phyloP scores from a whole-genome alignment of 1,139 yeast genomes.

The Casaregolazyma lundiana region DNA sequence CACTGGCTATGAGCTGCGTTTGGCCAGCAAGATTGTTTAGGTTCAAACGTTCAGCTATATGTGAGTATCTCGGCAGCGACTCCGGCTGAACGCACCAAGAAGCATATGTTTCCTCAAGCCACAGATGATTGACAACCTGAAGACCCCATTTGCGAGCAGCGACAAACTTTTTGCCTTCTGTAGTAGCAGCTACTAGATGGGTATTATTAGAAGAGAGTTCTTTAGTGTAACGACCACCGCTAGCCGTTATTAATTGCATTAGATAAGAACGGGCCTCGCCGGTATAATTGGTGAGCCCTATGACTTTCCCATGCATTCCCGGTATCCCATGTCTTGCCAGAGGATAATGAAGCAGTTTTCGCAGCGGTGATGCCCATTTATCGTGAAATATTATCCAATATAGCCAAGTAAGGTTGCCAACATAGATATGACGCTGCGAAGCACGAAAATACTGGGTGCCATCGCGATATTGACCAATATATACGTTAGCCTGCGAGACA shows the following conservation, averaged over 20 bases:
- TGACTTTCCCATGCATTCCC: slow-evolving; percentile 47
- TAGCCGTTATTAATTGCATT: slow-evolving; percentile 53
- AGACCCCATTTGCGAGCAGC: slow-evolving; percentile 66
- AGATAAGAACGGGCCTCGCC: slow-evolving; percentile 80
- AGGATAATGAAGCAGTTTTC: slow-evolving; percentile 67
- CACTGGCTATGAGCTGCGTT: slow-evolving; percentile 42
- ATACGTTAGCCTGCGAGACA: slow-evolving; percentile 47
- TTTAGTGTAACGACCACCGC: slow-evolving; percentile 77
- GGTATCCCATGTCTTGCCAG: slow-evolving; percentile 50
- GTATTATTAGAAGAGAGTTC: slow-evolving; percentile 63
- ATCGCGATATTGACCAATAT: slow-evolving; percentile 57
- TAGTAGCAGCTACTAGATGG: slow-evolving; percentile 63
- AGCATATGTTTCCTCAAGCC: slow-evolving; percentile 83
- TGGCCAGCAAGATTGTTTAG: slow-evolving; percentile 49
- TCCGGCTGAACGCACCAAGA: slow-evolving; percentile 53
- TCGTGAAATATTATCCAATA: slow-evolving; percentile 56
- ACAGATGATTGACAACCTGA: slow-evolving; percentile 66
- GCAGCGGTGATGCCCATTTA: slow-evolving; percentile 54
- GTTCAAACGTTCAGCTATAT: slow-evolving; percentile 41
- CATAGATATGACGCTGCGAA: slow-evolving; percentile 34
- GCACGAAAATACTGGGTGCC: slow-evolving; percentile 49
- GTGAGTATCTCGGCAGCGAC: slow-evolving; percentile 42
- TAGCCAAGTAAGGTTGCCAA: slow-evolving; percentile 75
- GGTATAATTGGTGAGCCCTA: slow-evolving; percentile 73
- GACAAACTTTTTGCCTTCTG: slow-evolving; percentile 67